These are phyloP conservation scores for Boletus speciosus DNA, from an alignment of 768 basidiomycete genomes.

Conservation along the genomic window DNA sequence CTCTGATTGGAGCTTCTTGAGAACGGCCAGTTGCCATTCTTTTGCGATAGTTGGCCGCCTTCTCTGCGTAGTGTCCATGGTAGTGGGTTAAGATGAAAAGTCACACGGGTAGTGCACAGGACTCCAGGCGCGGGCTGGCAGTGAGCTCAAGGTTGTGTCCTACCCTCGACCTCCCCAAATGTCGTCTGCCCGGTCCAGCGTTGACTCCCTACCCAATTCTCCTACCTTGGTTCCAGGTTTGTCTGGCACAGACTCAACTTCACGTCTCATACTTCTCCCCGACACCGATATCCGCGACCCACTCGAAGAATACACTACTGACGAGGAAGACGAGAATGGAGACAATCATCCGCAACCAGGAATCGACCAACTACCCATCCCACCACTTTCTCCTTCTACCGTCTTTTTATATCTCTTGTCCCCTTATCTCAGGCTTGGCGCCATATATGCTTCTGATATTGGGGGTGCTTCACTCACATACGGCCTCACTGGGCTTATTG, in stretches of 20 bases:
- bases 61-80: slow-evolving; percentile 3
- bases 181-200: slow-evolving; percentile 9
- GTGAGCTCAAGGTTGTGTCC: background rate
- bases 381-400: slow-evolving; percentile 53
- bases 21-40: slow-evolving; percentile 30
- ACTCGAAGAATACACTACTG: slow-evolving; percentile 36
- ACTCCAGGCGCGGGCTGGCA: background rate
- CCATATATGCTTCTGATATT: slow-evolving; percentile 52
- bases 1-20: slow-evolving; percentile 23
- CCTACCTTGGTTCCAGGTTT: slow-evolving; percentile 7
- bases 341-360: slow-evolving; percentile 19
- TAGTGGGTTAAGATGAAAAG: slow-evolving; percentile 5
- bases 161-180: slow-evolving; percentile 3
- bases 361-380: slow-evolving; percentile 19
- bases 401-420: slow-evolving; percentile 69
- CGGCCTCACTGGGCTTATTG: slow-evolving; percentile 46
- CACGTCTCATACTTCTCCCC: slow-evolving; percentile 64
- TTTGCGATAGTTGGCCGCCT: slow-evolving; percentile 18
- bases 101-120: slow-evolving; percentile 13
- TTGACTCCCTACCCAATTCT: slow-evolving; percentile 6
- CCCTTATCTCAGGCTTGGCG: slow-evolving; percentile 70
- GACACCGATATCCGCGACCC: slow-evolving; percentile 43
- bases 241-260: slow-evolving; percentile 38
- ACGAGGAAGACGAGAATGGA: slow-evolving; percentile 42
- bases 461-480: slow-evolving; percentile 46